Base-by-base conservation (phyloP, 768 basidiomycete species). In the Rhodotorula paludigena region DNA sequence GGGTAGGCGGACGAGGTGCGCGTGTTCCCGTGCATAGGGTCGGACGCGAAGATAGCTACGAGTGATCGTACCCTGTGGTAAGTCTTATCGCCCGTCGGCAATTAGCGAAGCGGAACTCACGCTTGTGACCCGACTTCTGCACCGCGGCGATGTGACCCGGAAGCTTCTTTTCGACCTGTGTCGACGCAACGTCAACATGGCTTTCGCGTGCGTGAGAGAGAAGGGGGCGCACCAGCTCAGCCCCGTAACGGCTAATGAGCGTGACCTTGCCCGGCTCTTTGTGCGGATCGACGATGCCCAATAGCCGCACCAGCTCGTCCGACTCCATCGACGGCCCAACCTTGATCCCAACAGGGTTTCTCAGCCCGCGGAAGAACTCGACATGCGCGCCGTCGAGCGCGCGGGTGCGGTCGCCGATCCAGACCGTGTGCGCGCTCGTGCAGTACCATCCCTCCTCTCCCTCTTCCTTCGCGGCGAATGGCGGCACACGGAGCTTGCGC, bases 1-100 rank as follows among this genome's bases (percentile, higher is more conserved):
- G 77, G 75, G 51, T 77, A 90, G 0, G 82, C 83, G 35, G 83
- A 80, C 10, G 91, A 89, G 2, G 89, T 89, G 62, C 87, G 84
- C 3, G 93, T 97, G 80, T 97, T 96, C 81, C 93, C 94, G 74
- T 98, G 94, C 94, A 98, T 98, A 5, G 93, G 92, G 79, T 98
- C 96, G 75, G 90, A 93, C 57, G 93, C 84, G 92, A 93, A 98
- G 15, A 87, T 85, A 5, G 96, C 92, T 62, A 44, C 15, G 36
- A 12, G 15, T 20, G 36, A 48, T 36, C 25, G 35, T 8, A 47
- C 28, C 28, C 18, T 36, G 12, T n/a, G 20, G 48, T 7, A 6
- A 25, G 15, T 51, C 4, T 21, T 33, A 32, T 1, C 16, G 9
- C 3, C 3, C 12, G 44, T 20, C 15, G 20, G 28, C 28, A n/a